phyloP scores from a whole-genome alignment of 805 yeast genomes.

The Nakazawaea ambrosiae region DNA sequence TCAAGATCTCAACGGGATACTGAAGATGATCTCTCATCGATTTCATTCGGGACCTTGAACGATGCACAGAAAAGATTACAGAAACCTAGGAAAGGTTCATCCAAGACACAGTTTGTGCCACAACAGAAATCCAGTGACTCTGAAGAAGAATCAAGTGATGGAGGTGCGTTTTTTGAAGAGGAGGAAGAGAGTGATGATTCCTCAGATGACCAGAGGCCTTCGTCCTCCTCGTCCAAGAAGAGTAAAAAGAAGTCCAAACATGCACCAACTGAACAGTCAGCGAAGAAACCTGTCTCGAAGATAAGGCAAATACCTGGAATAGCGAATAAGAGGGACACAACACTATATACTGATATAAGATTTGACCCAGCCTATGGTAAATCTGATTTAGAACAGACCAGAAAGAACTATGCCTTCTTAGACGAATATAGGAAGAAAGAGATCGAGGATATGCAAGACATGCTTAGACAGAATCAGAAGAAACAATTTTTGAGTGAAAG shows the following conservation, averaged over 20 bases:
- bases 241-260: slow-evolving; percentile 53
- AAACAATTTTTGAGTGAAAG: slow-evolving; percentile 30
- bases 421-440: slow-evolving; percentile 82
- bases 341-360: slow-evolving; percentile 71
- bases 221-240: slow-evolving; percentile 9
- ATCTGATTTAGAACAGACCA: slow-evolving; percentile 58
- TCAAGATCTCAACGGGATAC: slow-evolving; percentile 17
- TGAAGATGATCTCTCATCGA: slow-evolving; percentile 36
- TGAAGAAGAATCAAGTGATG: slow-evolving; percentile 13
- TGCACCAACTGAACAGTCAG: slow-evolving; percentile 78
- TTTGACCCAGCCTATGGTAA: slow-evolving; percentile 88
- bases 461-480: slow-evolving; percentile 49
- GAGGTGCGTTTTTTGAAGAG: slow-evolving; percentile 34
- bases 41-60: slow-evolving; percentile 63
- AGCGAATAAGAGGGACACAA: slow-evolving; percentile 29
- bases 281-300: slow-evolving; percentile 63
- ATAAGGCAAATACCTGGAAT: slow-evolving; percentile 74
- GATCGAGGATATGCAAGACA: slow-evolving; percentile 47
- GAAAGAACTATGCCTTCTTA: slow-evolving; percentile 77
- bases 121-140: slow-evolving; percentile 18
- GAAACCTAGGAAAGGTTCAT: background rate
- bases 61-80: slow-evolving; percentile 47
- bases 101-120: slow-evolving; percentile 9
- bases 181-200: slow-evolving; percentile 13
- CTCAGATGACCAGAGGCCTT: slow-evolving; percentile 7